These are phyloP conservation scores for Arthroderma uncinatum DNA, from an alignment of 2,329 filamentous ascomycete genomes.

Conservation along the genomic window DNA sequence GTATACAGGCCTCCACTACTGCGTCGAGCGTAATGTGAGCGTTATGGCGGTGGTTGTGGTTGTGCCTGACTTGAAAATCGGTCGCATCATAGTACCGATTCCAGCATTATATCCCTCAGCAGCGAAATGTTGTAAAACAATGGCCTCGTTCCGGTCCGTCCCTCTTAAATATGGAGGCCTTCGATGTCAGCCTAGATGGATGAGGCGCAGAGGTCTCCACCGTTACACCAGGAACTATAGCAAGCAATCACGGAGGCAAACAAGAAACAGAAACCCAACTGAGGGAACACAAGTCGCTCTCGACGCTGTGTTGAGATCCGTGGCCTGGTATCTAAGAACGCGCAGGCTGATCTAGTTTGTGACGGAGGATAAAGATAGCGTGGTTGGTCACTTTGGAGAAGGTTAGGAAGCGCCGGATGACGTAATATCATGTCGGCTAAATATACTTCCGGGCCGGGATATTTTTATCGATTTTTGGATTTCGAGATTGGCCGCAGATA, in stretches of 20 bases:
- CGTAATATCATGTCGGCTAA: not conserved
- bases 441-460: not conserved
- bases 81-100: not conserved
- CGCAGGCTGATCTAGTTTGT: no score
- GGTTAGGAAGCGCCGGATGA: not conserved
- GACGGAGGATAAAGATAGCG: not conserved
- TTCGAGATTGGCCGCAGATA: no score
- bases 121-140: not conserved
- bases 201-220: slow-evolving; percentile 1
- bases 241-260: not conserved
- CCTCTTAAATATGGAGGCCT: not conserved
- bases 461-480: not conserved
- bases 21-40: not conserved
- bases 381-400: not conserved
- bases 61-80: not conserved
- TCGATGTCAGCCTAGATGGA: not conserved
- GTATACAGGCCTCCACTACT: not conserved
- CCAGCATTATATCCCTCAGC: not conserved
- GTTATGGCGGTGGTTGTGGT: not conserved
- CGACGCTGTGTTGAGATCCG: not conserved
- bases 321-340: no score
- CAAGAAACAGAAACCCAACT: not conserved
- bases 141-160: not conserved
- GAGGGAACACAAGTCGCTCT: not conserved
- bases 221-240: not conserved